These are phyloP conservation scores for Aureobasidium subglaciale DNA, from an alignment of 2,329 filamentous ascomycete species.

Conservation along the genomic window DNA sequence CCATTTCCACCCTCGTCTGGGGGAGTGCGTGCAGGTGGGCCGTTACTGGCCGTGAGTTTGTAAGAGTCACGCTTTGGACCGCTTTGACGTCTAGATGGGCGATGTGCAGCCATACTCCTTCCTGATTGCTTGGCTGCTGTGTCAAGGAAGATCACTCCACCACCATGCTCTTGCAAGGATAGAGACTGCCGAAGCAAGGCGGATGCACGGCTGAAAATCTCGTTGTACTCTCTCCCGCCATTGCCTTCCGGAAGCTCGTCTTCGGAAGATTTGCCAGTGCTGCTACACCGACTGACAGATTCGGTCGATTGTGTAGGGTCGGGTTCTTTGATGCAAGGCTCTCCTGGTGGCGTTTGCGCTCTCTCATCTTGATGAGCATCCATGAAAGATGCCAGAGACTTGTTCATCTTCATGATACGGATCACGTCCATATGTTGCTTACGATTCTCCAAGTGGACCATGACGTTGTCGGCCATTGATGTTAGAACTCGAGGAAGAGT, in stretches of 20 bases:
- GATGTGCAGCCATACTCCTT: background rate
- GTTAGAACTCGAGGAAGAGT: slow-evolving; percentile 49
- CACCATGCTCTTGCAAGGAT: background rate
- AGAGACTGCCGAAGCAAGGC: background rate
- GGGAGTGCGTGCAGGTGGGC: background rate
- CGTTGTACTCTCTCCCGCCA: background rate
- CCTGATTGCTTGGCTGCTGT: background rate
- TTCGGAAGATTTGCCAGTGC: background rate
- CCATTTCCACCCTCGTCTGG: background rate
- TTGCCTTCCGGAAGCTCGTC: slow-evolving; percentile 1
- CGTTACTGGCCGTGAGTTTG: background rate
- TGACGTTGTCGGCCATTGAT: slow-evolving; percentile 47
- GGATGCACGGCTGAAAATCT: slow-evolving; percentile 5
- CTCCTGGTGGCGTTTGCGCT: background rate
- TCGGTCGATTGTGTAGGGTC: background rate
- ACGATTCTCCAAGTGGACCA: slow-evolving; percentile 28
- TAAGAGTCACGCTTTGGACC: background rate
- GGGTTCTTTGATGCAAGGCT: background rate
- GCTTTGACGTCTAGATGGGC: background rate
- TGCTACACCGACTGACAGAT: background rate
- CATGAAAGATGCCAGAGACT: slow-evolving; percentile 23
- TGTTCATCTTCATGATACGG: slow-evolving; percentile 22
- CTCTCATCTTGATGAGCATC: slow-evolving; percentile 14
- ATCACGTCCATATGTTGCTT: slow-evolving; percentile 29
- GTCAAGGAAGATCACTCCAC: slow-evolving; percentile 2